Conservation (phyloP, 2,329 filamentous ascomycete genomes). For the Diaporthe longicolla region DNA sequence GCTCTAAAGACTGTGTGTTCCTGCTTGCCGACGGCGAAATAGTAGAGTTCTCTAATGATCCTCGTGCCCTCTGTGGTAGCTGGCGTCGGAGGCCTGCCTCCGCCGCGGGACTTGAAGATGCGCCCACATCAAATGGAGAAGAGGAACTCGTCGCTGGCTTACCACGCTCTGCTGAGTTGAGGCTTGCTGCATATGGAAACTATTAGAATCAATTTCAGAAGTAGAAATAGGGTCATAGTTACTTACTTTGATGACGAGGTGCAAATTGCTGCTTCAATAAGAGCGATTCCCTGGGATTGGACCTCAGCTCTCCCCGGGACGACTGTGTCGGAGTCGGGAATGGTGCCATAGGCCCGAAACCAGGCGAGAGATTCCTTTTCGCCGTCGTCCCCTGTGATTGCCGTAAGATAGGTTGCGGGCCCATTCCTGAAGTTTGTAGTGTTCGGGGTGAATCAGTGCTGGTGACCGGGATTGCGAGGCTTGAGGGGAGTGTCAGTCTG, state of each 20-base stretch:
- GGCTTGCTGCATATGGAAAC: neutral
- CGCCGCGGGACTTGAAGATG: conserved; percentile 32
- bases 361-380: neutral
- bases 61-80: neutral
- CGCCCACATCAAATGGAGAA: neutral
- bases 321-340: neutral
- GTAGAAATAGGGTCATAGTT: neutral
- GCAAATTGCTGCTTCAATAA: neutral
- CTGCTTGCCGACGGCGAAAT: neutral
- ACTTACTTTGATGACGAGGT: conserved; percentile 2
- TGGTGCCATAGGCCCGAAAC: no score
- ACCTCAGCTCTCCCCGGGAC: neutral
- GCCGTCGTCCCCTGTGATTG: neutral
- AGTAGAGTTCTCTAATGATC: neutral
- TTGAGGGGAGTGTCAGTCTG: conserved; percentile 5
- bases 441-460: neutral
- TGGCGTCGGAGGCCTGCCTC: conserved; percentile 27
- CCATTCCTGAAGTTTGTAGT: neutral
- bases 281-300: neutral
- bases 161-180: neutral
- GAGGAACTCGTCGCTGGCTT: neutral
- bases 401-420: neutral
- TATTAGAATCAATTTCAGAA: neutral
- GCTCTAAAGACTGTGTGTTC: neutral
- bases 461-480: neutral